Conservation (phyloP, 331 rosid species). For the Quercus lobata region DNA sequence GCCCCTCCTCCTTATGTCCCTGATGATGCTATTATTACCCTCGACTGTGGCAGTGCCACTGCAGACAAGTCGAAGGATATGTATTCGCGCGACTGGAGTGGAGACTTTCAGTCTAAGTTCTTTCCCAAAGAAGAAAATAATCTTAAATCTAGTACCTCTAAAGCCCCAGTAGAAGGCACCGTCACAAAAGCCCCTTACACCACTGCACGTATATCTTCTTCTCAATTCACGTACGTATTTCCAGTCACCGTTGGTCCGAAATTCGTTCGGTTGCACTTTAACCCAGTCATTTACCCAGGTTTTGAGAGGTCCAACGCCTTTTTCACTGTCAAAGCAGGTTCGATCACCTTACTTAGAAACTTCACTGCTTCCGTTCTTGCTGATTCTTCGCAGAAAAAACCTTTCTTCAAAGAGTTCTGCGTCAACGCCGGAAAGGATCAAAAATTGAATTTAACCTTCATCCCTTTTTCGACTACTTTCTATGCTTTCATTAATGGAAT, state of each 20-base stretch:
- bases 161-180: rapidly evolving
- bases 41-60: conserved; percentile 28
- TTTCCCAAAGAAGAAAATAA: neutral
- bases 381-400: neutral
- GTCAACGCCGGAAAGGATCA: rapidly evolving
- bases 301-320: rapidly evolving
- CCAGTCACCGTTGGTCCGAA: rapidly evolving
- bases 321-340: neutral
- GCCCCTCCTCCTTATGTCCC: neutral
- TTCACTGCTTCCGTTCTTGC: neutral
- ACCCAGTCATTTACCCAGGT: neutral
- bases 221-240: neutral
- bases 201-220: neutral
- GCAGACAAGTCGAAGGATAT: neutral
- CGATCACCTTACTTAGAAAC: neutral
- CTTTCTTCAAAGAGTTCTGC: neutral
- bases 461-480: neutral
- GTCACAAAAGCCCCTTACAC: rapidly evolving
- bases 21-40: neutral
- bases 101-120: conserved; percentile 1
- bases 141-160: neutral
- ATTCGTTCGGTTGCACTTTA: neutral
- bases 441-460: neutral
- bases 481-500: neutral
- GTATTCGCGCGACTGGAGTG: neutral